phyloP scores from a whole-genome alignment of 176 grass and related monocot genomes.

The Triticum dicoccoides region DNA sequence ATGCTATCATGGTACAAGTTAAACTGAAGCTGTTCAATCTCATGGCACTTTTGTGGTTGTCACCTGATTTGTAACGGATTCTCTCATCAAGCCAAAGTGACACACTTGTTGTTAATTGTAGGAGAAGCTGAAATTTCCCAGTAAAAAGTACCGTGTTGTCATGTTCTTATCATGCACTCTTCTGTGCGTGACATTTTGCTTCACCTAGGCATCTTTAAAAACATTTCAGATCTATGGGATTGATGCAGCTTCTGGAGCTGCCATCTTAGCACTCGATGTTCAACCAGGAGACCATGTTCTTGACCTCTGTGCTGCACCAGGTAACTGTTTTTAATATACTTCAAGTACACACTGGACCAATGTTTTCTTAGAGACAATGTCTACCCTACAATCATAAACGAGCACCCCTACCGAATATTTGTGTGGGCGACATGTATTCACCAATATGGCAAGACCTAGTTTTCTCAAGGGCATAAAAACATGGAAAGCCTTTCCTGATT shows the following conservation, averaged over 20 bases:
- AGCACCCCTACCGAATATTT: not conserved
- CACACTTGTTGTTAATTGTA: not conserved
- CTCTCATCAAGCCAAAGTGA: not conserved
- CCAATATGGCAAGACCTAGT: not conserved
- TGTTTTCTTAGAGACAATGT: not conserved
- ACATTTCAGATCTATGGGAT: constrained; percentile 84
- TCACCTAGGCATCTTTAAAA: constrained; percentile 22
- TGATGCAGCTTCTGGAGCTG: constrained; percentile 92
- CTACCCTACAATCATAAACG: not conserved
- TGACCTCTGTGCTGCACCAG: constrained; percentile 93
- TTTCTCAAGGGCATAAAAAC: constrained; percentile 15
- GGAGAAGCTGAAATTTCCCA: not conserved
- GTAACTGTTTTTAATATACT: constrained; percentile 29
- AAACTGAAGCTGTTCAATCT: not conserved
- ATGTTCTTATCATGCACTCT: not conserved
- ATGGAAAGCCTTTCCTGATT: not conserved
- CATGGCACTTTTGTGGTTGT: not conserved
- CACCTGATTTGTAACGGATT: not conserved
- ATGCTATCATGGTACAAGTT: not conserved
- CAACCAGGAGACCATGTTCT: constrained; percentile 81
- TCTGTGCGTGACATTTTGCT: not conserved
- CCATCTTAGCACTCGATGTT: constrained; percentile 78
- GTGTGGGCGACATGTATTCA: not conserved
- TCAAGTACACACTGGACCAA: not conserved
- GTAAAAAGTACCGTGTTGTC: not conserved